Evolutionary conservation across 345 rosid species (phyloP).

Genomic region (Citrus sinensis): DVS_A1.0 CM039167.1:3850501-3851000

Average conservation of each 20-base stretch:
- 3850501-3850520: background rate
- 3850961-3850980: background rate
- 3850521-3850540: background rate
- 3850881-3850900: slow-evolving; percentile 51
- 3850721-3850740: slow-evolving; percentile 6
- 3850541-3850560: background rate
- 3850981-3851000: too few relatives aligned
- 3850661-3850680: slow-evolving; percentile 38
- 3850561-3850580: slow-evolving; percentile 48
- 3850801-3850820: slow-evolving; percentile 71
- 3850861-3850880: slow-evolving; percentile 67
- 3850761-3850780: slow-evolving; percentile 62
- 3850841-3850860: slow-evolving; percentile 51
- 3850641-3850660: slow-evolving; percentile 38
- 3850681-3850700: background rate
- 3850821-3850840: slow-evolving; percentile 56
- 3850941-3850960: background rate
- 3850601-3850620: slow-evolving; percentile 36
- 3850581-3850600: slow-evolving; percentile 42
- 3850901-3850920: slow-evolving; percentile 61
- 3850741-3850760: slow-evolving; percentile 48
- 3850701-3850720: background rate
- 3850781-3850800: slow-evolving; percentile 45
- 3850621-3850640: slow-evolving; percentile 38
- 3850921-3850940: slow-evolving; percentile 34